Percentiles rank a stretch among this genome's conserved stretches.
These are phyloP conservation scores for Luzula sylvatica DNA, from an alignment of 176 grass and related monocot species.

Conservation along the genomic window DNA sequence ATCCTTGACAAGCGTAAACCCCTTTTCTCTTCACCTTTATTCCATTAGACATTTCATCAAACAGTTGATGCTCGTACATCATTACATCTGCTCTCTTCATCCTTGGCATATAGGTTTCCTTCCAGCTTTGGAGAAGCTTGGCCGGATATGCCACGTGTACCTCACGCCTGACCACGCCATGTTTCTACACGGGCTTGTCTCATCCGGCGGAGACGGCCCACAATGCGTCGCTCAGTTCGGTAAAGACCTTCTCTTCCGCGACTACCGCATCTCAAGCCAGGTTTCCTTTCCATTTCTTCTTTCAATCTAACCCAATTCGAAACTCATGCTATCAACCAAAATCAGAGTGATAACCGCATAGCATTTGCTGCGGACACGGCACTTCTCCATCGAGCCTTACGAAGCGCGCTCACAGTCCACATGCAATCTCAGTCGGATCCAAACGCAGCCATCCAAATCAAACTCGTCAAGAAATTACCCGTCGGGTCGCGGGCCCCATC, in stretches of 20 bases:
- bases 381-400: constrained; percentile 79
- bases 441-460: constrained; percentile 63
- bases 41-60: constrained; percentile 32
- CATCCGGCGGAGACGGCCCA: constrained; percentile 43
- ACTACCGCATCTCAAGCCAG: constrained; percentile 77
- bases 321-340: not conserved
- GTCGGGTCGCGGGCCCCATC: constrained; percentile 36
- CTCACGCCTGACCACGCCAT: constrained; percentile 65
- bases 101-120: constrained; percentile 45
- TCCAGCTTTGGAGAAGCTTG: constrained; percentile 69
- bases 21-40: not conserved
- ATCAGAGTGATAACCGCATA: constrained; percentile 26
- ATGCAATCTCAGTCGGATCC: constrained; percentile 48
- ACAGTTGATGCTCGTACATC: constrained; percentile 21
- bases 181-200: constrained; percentile 81
- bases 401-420: constrained; percentile 76
- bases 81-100: not conserved
- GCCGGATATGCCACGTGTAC: constrained; percentile 67
- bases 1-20: constrained; percentile 80
- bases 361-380: constrained; percentile 67
- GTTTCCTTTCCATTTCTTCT: constrained; percentile 12
- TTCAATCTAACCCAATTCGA: no score
- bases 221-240: constrained; percentile 86
- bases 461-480: constrained; percentile 80
- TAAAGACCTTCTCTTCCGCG: constrained; percentile 83